Evolutionary conservation across 768 basidiomycete species (phyloP).

Genomic region (Tephrocybe rancida): DNA sequence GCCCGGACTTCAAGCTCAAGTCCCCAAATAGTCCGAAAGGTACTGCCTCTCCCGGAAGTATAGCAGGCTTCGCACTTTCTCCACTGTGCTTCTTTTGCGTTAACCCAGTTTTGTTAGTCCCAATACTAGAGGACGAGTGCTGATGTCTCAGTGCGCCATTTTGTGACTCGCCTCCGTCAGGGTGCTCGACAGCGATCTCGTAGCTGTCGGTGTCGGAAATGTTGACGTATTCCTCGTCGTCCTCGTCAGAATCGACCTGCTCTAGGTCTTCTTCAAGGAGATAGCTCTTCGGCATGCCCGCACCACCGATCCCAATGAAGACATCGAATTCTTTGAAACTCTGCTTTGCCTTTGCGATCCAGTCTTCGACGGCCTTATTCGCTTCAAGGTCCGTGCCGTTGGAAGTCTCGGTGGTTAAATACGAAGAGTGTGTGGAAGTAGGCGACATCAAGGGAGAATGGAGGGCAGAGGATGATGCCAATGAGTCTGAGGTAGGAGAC

Average conservation of each 20-base stretch:
- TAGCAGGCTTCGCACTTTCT: slow-evolving; percentile 49
- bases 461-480: slow-evolving; percentile 27
- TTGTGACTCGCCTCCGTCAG: slow-evolving; percentile 39
- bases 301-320: slow-evolving; percentile 64
- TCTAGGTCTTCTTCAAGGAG: slow-evolving; percentile 51
- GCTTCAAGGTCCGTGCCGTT: slow-evolving; percentile 35
- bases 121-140: slow-evolving; percentile 41
- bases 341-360: slow-evolving; percentile 76
- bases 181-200: slow-evolving; percentile 44
- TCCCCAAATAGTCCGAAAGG: slow-evolving; percentile 82
- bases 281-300: slow-evolving; percentile 52
- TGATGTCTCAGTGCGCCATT: slow-evolving; percentile 30
- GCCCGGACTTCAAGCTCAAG: slow-evolving; percentile 50
- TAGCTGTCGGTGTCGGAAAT: slow-evolving; percentile 34
- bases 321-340: slow-evolving; percentile 69
- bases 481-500: slow-evolving; percentile 24
- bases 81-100: slow-evolving; percentile 41
- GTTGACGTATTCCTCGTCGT: slow-evolving; percentile 40
- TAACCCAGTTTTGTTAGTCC: slow-evolving; percentile 31
- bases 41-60: slow-evolving; percentile 60
- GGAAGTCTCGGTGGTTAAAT: slow-evolving; percentile 24
- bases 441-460: slow-evolving; percentile 42
- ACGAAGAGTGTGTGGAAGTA: slow-evolving; percentile 31
- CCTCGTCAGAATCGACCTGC: slow-evolving; percentile 37
- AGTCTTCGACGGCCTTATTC: slow-evolving; percentile 68